Base-by-base conservation (phyloP, 2,329 filamentous ascomycete genomes). In the Hypoxylon sp. region DNA sequence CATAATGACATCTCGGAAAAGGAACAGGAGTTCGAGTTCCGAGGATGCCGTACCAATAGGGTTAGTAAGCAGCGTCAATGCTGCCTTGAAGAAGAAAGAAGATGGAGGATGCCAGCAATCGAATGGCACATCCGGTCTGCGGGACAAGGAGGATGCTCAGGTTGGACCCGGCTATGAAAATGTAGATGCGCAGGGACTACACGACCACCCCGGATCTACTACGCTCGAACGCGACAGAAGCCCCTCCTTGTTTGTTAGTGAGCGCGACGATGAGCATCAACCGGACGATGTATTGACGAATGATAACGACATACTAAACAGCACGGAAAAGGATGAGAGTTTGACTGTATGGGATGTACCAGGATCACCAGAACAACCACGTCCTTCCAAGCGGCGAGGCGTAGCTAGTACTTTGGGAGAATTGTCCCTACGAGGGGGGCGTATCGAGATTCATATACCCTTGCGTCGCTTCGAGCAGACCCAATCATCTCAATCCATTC, bases 11-110 rank as follows among this genome's bases (percentile, higher is more conserved):
- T 50, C 56, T 46, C 42, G n/a, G 50, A 44, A 51, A 24, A 31
- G 31, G 46, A 71, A 57, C 42, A 50, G 24, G 21, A 44, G 50
- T 35, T 50, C 44, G 13, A 62, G 35, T 46, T 35, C 70, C 2
- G 73, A 71, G 29, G 61, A 74, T 15, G 58, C 65, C 39, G 68
- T 74, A 39, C 55, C 37, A 37, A 56, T 63, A 42, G 72, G 69
- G 15, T 47, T 75, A 24, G 10, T 76, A 29, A 64, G 64, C n/a
- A 69, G 39, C 7, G 15, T 75, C n/a, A 76, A 75, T 48, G 65
- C 64, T 44, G 69, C 57, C 13, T 42, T 73, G 29, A 71, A 54
- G 48, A 62, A 54, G 13, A 39, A 68, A 11, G 31, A 52, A 19
- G 11, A 37, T 19, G 17, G 17, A 35, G 53, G 13, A 32, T 15